These are phyloP conservation scores for Russula olivacea DNA, from an alignment of 768 basidiomycete genomes.

Conservation along the genomic window DNA sequence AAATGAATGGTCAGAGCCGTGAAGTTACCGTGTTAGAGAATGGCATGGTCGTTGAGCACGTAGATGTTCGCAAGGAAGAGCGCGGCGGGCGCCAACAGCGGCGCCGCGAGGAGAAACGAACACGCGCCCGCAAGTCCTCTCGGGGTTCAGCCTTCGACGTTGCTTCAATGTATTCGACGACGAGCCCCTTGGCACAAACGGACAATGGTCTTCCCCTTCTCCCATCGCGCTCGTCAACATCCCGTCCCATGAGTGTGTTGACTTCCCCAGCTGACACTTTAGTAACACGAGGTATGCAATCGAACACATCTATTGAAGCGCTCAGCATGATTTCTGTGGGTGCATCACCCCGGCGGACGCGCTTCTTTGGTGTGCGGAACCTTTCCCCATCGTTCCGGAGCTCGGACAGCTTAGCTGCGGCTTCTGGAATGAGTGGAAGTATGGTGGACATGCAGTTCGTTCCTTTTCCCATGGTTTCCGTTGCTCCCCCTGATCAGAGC, in stretches of 20 bases:
- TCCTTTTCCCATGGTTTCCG: neutral
- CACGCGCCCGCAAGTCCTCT: slow-evolving; percentile 64
- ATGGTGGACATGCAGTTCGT: slow-evolving; percentile 93
- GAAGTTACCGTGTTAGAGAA: slow-evolving; percentile 81
- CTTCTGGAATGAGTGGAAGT: slow-evolving; percentile 78
- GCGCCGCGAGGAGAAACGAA: slow-evolving; percentile 58
- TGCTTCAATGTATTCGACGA: slow-evolving; percentile 65
- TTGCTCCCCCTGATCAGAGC: slow-evolving; percentile 12
- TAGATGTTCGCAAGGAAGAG: slow-evolving; percentile 76
- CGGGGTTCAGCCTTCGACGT: slow-evolving; percentile 66
- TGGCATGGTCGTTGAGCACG: slow-evolving; percentile 84
- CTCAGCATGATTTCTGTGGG: slow-evolving; percentile 59
- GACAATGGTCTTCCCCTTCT: slow-evolving; percentile 52
- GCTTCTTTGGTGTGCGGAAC: slow-evolving; percentile 75
- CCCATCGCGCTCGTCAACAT: slow-evolving; percentile 31
- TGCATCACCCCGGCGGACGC: slow-evolving; percentile 55
- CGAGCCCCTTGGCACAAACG: slow-evolving; percentile 47
- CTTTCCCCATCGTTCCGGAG: slow-evolving; percentile 68
- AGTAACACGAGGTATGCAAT: slow-evolving; percentile 51
- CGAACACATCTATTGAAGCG: slow-evolving; percentile 74
- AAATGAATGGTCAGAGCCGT: slow-evolving; percentile 46
- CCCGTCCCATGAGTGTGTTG: slow-evolving; percentile 54
- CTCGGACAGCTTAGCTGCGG: slow-evolving; percentile 66
- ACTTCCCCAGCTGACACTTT: slow-evolving; percentile 51
- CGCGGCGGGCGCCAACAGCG: slow-evolving; percentile 65